Base-by-base conservation (phyloP, 2,329 filamentous ascomycete genomes). In the Hypoxylon sp. region DNA sequence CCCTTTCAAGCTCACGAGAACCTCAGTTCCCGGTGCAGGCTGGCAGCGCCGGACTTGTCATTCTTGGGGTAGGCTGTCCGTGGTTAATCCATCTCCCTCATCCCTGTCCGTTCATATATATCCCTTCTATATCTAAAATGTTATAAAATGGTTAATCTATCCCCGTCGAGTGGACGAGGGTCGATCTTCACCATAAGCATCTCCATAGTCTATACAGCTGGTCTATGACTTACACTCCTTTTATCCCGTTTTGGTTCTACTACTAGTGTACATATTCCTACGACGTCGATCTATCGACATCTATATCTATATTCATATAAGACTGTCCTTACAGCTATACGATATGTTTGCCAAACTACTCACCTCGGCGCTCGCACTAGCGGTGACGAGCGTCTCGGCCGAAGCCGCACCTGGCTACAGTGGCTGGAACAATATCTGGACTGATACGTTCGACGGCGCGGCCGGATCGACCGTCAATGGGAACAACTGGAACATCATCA, bases 401-500 rank as follows among this genome's bases (percentile, higher is more conserved):
- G 65, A 68, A 41, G 12, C 29, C n/a, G 68, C 78, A 0, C 84
- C 83, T 0, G 69, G 65, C 16, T 78, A 82, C 56, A 60, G 74
- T 5, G 82, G 82, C 43, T 82, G 80, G 73, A 79, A 73, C 21
- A 71, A 80, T 5, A 64, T 82, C 61, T 86, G 83, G 82, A 72
- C 78, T 45, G 84, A 85, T 19, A 76, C 70, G 19, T 86, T 86
- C 67, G 30, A 70, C 21, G 83, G 83, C 9, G 58, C 75, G 6
- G 74, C 78, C 12, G 83, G 81, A 5, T 69, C 73, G 12, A 57
- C 74, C 8, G 78, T 81, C 45, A 78, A 81, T 73, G 23, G 69
- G 4, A 67, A 71, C 45, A 79, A 74, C 63, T 87, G 84, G 84
- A 82, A 83, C 74, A 79, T 82, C 69, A 78, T 83, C 59, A 78